Base-by-base conservation (phyloP, 2,329 filamentous ascomycete genomes). In the Fulvia fulva region DNA sequence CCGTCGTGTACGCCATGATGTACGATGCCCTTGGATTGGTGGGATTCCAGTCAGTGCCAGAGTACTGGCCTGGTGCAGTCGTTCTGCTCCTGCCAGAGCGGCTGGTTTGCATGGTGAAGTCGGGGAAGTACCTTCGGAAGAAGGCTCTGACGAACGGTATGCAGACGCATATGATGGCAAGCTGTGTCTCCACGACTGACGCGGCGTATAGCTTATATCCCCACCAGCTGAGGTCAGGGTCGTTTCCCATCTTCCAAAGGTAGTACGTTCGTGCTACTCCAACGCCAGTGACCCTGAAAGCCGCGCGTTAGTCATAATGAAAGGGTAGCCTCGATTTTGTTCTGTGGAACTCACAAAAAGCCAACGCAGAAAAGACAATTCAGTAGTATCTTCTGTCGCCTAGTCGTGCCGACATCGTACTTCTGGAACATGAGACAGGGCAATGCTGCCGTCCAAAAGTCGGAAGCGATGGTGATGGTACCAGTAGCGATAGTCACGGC, bases 251-350 rank as follows among this genome's bases (percentile, higher is more conserved):
- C 43, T 60, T 47, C 45, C 59, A 60, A 2, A 67, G 61, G 47
- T 60, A 65, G 51, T 66, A 66, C 14, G 65, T 67, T 12, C 66
- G 61, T 7, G 62, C 60, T 9, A 65, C 41, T n/a, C 63, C 62
- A 51, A 61, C 62, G 8, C 63, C 63, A 6, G 63, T 63, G 21
- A 65, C 65, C 14, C 59, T 63, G 46, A 21, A 6, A 32, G 32
- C 19, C 3, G 23, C 6, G 16, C 26, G 51, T 37, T 14, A 44
- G 43, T 14, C n/a, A 4, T 19, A 43, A n/a, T n/a, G n/a, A n/a
- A n/a, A n/a, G n/a, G n/a, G n/a, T n/a, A n/a, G n/a, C n/a, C n/a
- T n/a, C n/a, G n/a, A n/a, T n/a, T n/a, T n/a, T n/a, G n/a, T 32
- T 2, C 28, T 32, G 28, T 12, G 8, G 28, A 32, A 32, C 46